Conservation (phyloP, 345 rosid species). For the Pelargonium nanum region DNA sequence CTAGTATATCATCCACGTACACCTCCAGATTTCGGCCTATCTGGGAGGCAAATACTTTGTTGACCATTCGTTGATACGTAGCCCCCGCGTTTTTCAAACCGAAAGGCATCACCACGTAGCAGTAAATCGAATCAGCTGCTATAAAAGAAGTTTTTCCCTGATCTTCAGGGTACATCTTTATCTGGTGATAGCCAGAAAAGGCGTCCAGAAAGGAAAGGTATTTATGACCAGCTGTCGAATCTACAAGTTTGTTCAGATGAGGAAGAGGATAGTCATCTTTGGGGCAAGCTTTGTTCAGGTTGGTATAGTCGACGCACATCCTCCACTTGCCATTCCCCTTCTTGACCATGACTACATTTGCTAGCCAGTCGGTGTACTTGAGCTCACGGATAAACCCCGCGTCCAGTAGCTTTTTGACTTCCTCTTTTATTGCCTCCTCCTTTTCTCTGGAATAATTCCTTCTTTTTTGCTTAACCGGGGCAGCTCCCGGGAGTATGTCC, state of each 20-base stretch:
- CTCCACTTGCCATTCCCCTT: not conserved
- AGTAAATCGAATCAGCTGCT: not conserved
- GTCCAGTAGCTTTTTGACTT: not conserved
- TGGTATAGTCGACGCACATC: slow-evolving; percentile 2
- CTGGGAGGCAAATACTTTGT: not conserved
- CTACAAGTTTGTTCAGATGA: not conserved
- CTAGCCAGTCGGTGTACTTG: not conserved
- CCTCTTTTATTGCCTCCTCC: not conserved
- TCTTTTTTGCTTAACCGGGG: no score
- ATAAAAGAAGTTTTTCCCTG: not conserved
- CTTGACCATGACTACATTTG: not conserved
- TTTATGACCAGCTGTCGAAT: not conserved
- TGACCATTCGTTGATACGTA: slow-evolving; percentile 2
- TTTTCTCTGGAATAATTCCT: not conserved
- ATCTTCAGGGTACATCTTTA: not conserved
- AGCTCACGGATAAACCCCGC: not conserved
- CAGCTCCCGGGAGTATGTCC: not conserved
- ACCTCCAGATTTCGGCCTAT: not conserved
- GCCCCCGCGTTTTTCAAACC: slow-evolving; percentile 2
- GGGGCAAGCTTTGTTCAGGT: not conserved
- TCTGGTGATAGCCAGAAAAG: slow-evolving; percentile 4
- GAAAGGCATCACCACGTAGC: slow-evolving; percentile 6
- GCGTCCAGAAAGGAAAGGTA: slow-evolving; percentile 1
- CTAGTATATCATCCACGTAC: not conserved
- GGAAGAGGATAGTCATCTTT: slow-evolving; percentile 5